Percentiles rank a stretch among this genome's conserved stretches.
These are phyloP conservation scores for Stereocaulon alpinum DNA, from an alignment of 495 filamentous ascomycete genomes.

Conservation along the genomic window DNA sequence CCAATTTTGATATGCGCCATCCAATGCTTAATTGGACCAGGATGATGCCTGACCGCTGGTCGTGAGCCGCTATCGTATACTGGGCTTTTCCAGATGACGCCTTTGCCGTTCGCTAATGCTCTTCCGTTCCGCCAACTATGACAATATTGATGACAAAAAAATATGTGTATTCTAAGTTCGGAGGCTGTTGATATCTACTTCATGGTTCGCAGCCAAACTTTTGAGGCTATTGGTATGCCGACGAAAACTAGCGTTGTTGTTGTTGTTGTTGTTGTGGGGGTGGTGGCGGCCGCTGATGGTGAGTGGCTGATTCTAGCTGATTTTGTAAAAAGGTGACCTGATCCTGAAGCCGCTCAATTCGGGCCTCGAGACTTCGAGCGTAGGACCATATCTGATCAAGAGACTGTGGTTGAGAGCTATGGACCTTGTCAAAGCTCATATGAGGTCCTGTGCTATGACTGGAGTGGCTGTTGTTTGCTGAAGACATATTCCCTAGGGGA, in stretches of 20 bases:
- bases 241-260: not conserved
- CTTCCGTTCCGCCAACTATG: not conserved
- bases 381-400: slow-evolving; percentile 39
- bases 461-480: slow-evolving; percentile 33
- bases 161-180: not conserved
- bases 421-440: slow-evolving; percentile 19
- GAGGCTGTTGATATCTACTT: not conserved
- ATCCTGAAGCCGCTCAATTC: slow-evolving; percentile 21
- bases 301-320: slow-evolving; percentile 9
- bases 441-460: slow-evolving; percentile 22
- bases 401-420: slow-evolving; percentile 21
- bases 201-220: not conserved
- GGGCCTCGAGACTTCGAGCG: slow-evolving; percentile 28
- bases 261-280: not conserved
- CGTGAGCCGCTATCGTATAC: slow-evolving; percentile 22
- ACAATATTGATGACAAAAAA: not conserved
- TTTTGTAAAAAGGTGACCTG: slow-evolving; percentile 19
- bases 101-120: slow-evolving; percentile 17
- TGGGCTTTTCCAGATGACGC: slow-evolving; percentile 16
- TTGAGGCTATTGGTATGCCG: not conserved
- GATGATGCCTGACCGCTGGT: slow-evolving; percentile 6
- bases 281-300: slow-evolving; percentile 1
- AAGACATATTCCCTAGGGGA: slow-evolving; percentile 27
- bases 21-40: slow-evolving; percentile 8
- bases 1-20: slow-evolving; percentile 8